Conservation (phyloP, 2,329 filamentous ascomycete species). For the Aspergillus thermomutatus region DNA sequence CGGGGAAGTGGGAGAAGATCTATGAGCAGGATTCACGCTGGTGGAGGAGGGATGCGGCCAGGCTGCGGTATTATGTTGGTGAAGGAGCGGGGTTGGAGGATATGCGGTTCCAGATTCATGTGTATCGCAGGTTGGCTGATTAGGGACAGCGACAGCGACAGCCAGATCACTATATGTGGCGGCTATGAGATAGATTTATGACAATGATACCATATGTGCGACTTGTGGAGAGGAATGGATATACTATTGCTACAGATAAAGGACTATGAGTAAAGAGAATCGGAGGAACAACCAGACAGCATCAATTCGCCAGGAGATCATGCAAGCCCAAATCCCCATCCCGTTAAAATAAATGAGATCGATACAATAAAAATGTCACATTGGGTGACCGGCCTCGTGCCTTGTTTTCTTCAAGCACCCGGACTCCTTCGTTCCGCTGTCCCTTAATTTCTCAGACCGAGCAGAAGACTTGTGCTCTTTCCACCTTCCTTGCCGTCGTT, state of each 20-base stretch:
- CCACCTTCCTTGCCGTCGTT: constrained; percentile 57
- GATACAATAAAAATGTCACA: constrained; percentile 26
- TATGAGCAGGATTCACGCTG: constrained; percentile 74
- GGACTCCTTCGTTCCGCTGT: neutral
- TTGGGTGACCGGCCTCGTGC: neutral
- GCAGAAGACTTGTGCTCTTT: constrained; percentile 63
- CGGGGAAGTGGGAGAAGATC: constrained; percentile 67
- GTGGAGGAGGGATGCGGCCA: constrained; percentile 67
- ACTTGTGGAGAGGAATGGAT: constrained; percentile 21
- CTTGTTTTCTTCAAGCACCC: neutral
- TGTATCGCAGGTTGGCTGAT: constrained; percentile 57
- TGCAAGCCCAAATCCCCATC: constrained; percentile 25
- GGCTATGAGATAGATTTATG: neutral
- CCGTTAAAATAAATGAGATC: constrained; percentile 11
- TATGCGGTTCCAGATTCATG: constrained; percentile 90
- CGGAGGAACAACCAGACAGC: constrained; percentile 19
- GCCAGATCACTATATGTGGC: neutral
- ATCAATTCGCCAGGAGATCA: constrained; percentile 27
- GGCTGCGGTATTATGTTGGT: constrained; percentile 73
- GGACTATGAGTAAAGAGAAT: constrained; percentile 14
- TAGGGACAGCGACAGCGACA: neutral
- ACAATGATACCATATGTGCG: constrained; percentile 7
- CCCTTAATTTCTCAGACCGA: constrained; percentile 59
- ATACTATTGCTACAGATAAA: constrained; percentile 28
- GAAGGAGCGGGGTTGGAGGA: constrained; percentile 89